Evolutionary conservation across 2,329 filamentous ascomycete genomes (phyloP).

Genomic region (Botrytis elliptica): DNA sequence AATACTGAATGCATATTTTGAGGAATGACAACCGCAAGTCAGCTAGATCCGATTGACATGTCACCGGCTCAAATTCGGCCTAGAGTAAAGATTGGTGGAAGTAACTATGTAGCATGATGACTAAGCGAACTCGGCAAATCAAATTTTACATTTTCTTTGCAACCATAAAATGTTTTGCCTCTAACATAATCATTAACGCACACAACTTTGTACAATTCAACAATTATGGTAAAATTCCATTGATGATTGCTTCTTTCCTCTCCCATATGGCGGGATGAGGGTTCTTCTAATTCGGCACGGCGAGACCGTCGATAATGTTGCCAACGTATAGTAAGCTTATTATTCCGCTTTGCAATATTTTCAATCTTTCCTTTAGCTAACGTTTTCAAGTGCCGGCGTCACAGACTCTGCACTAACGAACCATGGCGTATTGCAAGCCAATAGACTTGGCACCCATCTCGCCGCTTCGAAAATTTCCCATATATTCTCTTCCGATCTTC

Average conservation of each 20-base stretch:
- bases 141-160: neutral
- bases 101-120: neutral
- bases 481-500: conserved; percentile 78
- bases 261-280: conserved; percentile 48
- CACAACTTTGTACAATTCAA: neutral
- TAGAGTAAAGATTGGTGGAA: neutral
- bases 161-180: conserved; percentile 2
- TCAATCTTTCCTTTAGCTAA: conserved; percentile 19
- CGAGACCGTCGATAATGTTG: conserved; percentile 88
- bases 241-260: conserved; percentile 26
- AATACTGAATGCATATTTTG: neutral
- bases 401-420: conserved; percentile 79
- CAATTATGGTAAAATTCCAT: conserved; percentile 30
- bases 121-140: conserved; percentile 9
- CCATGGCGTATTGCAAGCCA: conserved; percentile 79
- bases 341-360: conserved; percentile 20
- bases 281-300: conserved; percentile 82
- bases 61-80: conserved; percentile 2
- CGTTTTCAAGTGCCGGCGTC: conserved; percentile 63
- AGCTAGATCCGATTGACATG: neutral
- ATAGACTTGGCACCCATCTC: conserved; percentile 66
- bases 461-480: conserved; percentile 61
- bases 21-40: neutral
- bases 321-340: conserved; percentile 64
- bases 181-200: neutral